Percentiles rank a stretch among this genome's conserved stretches.
Evolutionary conservation across 768 basidiomycete species (phyloP).

Genomic region (Cystofilobasidium macerans): DNA sequence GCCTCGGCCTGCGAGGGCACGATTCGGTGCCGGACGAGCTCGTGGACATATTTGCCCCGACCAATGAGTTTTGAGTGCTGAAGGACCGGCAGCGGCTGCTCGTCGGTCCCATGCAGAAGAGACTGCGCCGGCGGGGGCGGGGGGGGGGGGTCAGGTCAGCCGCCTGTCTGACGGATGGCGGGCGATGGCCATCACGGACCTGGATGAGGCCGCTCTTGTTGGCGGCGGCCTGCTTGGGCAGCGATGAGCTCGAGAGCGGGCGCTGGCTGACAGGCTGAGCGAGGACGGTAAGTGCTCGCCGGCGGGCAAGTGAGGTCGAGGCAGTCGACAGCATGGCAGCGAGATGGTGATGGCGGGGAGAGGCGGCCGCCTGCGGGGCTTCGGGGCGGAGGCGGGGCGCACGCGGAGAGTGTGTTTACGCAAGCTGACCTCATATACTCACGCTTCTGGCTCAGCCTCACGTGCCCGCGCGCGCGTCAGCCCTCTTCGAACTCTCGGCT

Average conservation of each 20-base stretch:
- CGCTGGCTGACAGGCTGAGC: not conserved
- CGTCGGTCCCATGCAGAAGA: constrained; percentile 82
- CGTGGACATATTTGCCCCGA: constrained; percentile 86
- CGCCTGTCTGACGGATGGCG: not conserved
- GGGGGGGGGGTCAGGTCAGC: too few relatives aligned
- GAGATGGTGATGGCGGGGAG: not conserved
- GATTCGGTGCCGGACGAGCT: constrained; percentile 76
- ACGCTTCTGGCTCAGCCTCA: too few relatives aligned
- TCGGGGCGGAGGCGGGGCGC: too few relatives aligned
- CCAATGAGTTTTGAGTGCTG: constrained; percentile 84
- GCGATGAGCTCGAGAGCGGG: not conserved
- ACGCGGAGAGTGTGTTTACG: too few relatives aligned
- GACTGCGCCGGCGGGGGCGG: constrained; percentile 44
- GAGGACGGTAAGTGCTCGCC: too few relatives aligned
- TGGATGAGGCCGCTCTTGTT: not conserved
- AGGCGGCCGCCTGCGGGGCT: too few relatives aligned
- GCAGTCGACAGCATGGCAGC: not conserved
- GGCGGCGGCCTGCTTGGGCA: not conserved
- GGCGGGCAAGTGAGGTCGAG: too few relatives aligned
- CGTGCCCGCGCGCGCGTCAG: too few relatives aligned
- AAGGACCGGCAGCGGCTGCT: constrained; percentile 64
- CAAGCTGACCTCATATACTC: too few relatives aligned
- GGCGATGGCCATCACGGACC: not conserved
- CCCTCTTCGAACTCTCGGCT: not conserved
- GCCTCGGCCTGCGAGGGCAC: constrained; percentile 66